Evolutionary conservation across 139 green algal species (phyloP).

Genomic region (Gonium pectorale): DNA sequence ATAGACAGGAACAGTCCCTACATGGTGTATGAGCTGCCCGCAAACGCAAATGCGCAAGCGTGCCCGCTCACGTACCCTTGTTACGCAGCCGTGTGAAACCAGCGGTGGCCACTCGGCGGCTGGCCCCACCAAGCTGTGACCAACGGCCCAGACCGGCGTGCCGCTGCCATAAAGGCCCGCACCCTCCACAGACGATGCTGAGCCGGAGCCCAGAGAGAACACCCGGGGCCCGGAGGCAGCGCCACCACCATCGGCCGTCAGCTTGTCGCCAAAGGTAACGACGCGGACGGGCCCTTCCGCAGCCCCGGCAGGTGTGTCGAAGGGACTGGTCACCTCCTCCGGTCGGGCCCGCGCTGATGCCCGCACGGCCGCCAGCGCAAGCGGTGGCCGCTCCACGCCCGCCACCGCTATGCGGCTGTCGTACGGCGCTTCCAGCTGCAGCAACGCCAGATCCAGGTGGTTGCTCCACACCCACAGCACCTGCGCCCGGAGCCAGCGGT

Average conservation of each 20-base stretch:
- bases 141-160: constrained; percentile 59
- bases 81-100: constrained; percentile 61
- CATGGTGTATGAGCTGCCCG: too few relatives aligned
- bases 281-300: too few relatives aligned
- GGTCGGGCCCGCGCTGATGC: not conserved
- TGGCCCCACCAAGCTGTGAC: constrained; percentile 76
- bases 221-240: not conserved
- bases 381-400: not conserved
- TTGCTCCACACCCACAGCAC: constrained; percentile 61
- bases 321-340: too few relatives aligned
- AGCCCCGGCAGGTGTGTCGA: too few relatives aligned
- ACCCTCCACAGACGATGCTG: not conserved
- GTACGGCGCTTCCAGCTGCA: constrained; percentile 57
- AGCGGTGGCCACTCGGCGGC: constrained; percentile 31
- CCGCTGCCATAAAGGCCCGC: not conserved
- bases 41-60: too few relatives aligned
- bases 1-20: too few relatives aligned
- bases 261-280: too few relatives aligned
- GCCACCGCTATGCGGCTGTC: not conserved
- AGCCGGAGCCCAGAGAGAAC: too few relatives aligned
- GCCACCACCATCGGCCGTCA: not conserved
- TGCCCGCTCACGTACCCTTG: constrained; percentile 53
- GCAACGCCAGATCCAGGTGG: constrained; percentile 73
- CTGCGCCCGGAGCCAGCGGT: constrained; percentile 22
- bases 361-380: not conserved